Percentiles rank a stretch among this genome's conserved stretches.
phyloP scores from a whole-genome alignment of 345 rosid genomes.

The Odontarrhena argentea region DNA sequence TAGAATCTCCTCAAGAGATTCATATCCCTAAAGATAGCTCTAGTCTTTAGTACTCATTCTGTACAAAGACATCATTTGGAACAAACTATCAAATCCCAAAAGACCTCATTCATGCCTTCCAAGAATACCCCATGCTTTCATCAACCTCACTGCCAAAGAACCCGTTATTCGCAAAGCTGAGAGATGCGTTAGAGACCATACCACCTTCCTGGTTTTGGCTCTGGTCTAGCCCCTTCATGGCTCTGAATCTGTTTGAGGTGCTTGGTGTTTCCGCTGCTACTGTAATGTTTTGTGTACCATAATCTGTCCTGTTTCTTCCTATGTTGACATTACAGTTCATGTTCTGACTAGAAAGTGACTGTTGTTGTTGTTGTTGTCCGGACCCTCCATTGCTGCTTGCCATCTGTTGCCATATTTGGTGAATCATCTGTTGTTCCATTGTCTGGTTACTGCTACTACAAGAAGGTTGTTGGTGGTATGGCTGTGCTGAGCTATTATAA shows the following conservation, averaged over 20 bases:
- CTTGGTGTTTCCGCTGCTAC: conserved; percentile 40
- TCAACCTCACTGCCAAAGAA: conserved; percentile 74
- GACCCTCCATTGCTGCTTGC: conserved; percentile 45
- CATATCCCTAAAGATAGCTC: conserved; percentile 33
- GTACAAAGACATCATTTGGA: conserved; percentile 26
- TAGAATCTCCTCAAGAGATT: conserved; percentile 29
- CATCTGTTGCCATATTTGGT: conserved; percentile 79
- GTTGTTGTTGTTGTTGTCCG: conserved; percentile 42
- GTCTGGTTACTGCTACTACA: conserved; percentile 62
- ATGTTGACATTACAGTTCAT: conserved; percentile 40
- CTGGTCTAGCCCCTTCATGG: conserved; percentile 40
- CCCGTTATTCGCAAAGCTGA: conserved; percentile 60
- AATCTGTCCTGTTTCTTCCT: conserved; percentile 47
- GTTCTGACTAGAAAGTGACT: conserved; percentile 44
- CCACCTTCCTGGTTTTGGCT: conserved; percentile 54
- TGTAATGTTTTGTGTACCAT: background rate
- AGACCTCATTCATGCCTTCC: conserved; percentile 50
- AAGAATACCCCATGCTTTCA: conserved; percentile 58
- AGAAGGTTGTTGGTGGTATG: conserved; percentile 50
- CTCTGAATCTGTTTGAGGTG: conserved; percentile 83
- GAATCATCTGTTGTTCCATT: conserved; percentile 77
- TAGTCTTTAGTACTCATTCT: conserved; percentile 36
- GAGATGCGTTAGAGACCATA: conserved; percentile 61
- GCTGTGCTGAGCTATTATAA: conserved; percentile 52
- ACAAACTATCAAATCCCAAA: conserved; percentile 25